Conservation (phyloP, 305 asterid species). For the Plantago lanceolata region DNA sequence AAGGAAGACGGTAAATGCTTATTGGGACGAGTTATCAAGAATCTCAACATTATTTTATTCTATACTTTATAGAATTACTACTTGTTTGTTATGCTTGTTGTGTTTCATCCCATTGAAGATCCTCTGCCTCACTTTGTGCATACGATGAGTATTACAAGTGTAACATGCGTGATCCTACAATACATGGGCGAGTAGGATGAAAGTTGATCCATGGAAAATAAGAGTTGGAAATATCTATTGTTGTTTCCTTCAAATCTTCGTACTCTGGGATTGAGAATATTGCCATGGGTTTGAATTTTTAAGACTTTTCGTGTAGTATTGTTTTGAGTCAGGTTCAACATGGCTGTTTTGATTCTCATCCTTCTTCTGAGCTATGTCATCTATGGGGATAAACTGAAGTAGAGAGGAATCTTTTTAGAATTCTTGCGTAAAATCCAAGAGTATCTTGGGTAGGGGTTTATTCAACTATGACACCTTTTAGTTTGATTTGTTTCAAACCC, state of each 20-base stretch:
- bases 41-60: background rate
- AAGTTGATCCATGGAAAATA: too few species aligned
- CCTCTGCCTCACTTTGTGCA: background rate
- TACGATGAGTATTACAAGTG: background rate
- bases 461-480: background rate
- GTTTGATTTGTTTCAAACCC: background rate
- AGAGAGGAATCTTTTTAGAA: background rate
- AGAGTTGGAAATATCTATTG: too few species aligned
- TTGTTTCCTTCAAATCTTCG: too few species aligned
- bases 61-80: too few species aligned
- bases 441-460: background rate
- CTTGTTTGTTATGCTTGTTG: background rate
- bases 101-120: background rate
- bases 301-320: background rate
- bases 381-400: background rate
- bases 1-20: background rate
- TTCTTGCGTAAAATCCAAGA: background rate
- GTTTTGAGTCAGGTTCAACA: background rate
- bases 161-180: too few species aligned
- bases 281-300: background rate
- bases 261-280: background rate
- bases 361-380: background rate
- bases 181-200: too few species aligned
- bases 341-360: background rate
- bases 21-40: too few species aligned